These are phyloP conservation scores for Solanum boliviense DNA, from an alignment of 257 asterid genomes.

Conservation along the genomic window DNA sequence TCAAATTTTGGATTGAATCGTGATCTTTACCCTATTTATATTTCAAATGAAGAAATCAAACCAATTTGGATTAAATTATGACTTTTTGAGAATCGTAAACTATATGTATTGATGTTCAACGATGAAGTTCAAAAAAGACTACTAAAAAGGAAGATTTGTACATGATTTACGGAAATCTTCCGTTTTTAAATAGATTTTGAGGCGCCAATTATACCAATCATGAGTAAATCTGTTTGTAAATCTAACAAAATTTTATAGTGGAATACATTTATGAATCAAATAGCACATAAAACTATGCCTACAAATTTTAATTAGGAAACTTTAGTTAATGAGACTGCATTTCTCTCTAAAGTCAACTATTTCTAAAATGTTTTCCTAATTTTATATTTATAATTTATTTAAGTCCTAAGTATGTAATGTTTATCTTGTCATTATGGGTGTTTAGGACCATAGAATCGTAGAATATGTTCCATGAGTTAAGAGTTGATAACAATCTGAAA, in stretches of 20 bases:
- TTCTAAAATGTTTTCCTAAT: not conserved
- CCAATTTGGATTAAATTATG: too few relatives aligned
- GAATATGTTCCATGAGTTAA: not conserved
- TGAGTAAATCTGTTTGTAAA: not conserved
- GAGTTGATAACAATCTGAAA: not conserved
- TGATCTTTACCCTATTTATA: not conserved
- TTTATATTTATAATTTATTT: too few relatives aligned
- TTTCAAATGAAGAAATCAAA: too few relatives aligned
- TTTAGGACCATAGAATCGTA: not conserved
- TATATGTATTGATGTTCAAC: not conserved
- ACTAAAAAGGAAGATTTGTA: too few relatives aligned
- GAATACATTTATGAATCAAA: not conserved
- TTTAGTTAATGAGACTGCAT: not conserved
- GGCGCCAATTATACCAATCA: not conserved
- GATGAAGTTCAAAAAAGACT: too few relatives aligned
- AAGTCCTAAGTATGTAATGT: too few relatives aligned
- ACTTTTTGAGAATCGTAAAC: too few relatives aligned
- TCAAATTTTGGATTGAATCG: not conserved
- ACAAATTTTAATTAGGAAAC: not conserved
- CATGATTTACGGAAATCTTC: not conserved
- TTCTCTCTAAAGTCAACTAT: not conserved
- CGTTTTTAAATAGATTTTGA: too few relatives aligned
- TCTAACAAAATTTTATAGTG: not conserved
- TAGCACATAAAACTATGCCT: not conserved
- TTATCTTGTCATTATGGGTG: too few relatives aligned